Evolutionary conservation across 1,139 yeast species (phyloP).

Genomic region (Entelexis sorbosivorans): DNA sequence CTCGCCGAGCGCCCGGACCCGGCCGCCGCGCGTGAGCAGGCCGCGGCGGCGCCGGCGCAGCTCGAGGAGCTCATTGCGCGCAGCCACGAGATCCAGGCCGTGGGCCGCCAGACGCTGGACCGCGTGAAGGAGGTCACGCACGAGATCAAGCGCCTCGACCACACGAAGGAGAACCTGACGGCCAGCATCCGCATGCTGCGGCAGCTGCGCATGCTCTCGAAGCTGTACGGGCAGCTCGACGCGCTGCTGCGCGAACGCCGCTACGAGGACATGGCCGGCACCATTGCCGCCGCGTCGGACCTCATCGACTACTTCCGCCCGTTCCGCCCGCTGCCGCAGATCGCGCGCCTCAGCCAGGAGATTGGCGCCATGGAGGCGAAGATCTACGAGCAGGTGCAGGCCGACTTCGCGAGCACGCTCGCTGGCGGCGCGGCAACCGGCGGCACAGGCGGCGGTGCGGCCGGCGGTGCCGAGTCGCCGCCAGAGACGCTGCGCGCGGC

Average conservation of each 20-base stretch:
- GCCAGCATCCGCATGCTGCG: slow-evolving; percentile 76
- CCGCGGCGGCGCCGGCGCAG: slow-evolving; percentile 27
- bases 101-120: slow-evolving; percentile 48
- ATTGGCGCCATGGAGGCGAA: slow-evolving; percentile 55
- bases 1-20: slow-evolving; percentile 34
- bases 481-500: slow-evolving; percentile 41
- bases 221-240: slow-evolving; percentile 60
- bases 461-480: neutral
- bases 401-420: slow-evolving; percentile 46
- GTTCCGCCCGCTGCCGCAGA: slow-evolving; percentile 73
- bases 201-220: slow-evolving; percentile 73
- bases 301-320: slow-evolving; percentile 66
- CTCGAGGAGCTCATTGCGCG: slow-evolving; percentile 34
- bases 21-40: slow-evolving; percentile 25
- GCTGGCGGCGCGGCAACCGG: slow-evolving; percentile 17
- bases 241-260: slow-evolving; percentile 39
- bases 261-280: slow-evolving; percentile 56
- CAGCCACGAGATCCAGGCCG: slow-evolving; percentile 37
- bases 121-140: slow-evolving; percentile 61
- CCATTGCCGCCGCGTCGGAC: slow-evolving; percentile 69
- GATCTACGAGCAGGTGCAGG: slow-evolving; percentile 60
- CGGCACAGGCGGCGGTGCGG: neutral
- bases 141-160: slow-evolving; percentile 67
- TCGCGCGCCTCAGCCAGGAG: slow-evolving; percentile 55
- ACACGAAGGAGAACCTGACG: slow-evolving; percentile 70